phyloP scores from a whole-genome alignment of 768 basidiomycete genomes.

The Trametes meyenii region DNA sequence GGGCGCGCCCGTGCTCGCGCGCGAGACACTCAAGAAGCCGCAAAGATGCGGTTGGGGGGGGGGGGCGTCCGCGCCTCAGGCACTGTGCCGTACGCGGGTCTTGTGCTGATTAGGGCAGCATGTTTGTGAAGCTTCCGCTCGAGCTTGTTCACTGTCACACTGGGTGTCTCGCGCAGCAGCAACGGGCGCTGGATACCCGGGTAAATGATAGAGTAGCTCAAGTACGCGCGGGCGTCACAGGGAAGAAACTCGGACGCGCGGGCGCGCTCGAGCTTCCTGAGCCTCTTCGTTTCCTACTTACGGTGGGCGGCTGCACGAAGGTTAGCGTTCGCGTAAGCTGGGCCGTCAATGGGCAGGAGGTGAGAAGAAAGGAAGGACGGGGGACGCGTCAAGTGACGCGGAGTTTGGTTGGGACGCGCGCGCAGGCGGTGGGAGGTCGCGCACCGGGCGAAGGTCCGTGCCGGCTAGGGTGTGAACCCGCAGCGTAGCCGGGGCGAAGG shows the following conservation, averaged over 20 bases:
- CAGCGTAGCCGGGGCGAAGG: neutral
- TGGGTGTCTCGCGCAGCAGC: neutral
- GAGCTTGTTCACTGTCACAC: neutral
- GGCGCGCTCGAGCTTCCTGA: too few relatives aligned
- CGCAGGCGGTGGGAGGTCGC: slow-evolving; percentile 2
- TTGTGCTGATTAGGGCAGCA: neutral
- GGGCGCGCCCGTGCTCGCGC: neutral
- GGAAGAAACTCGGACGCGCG: neutral
- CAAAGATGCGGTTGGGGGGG: neutral
- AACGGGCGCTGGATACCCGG: slow-evolving; percentile 4
- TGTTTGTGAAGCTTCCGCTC: neutral
- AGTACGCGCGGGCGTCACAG: neutral
- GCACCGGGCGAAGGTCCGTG: slow-evolving; percentile 18
- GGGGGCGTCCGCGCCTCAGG: neutral
- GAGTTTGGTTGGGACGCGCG: slow-evolving; percentile 20
- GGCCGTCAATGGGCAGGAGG: neutral
- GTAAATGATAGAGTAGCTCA: neutral
- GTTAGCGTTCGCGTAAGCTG: slow-evolving; percentile 11
- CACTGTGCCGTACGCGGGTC: neutral
- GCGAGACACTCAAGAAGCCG: too few relatives aligned
- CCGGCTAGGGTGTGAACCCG: slow-evolving; percentile 20
- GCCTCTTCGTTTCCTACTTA: too few relatives aligned
- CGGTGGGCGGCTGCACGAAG: neutral
- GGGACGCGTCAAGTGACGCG: slow-evolving; percentile 27
- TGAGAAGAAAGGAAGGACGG: slow-evolving; percentile 11